Percentiles rank a stretch among this genome's conserved stretches.
phyloP scores from a whole-genome alignment of 108 stramenopile species.

The Cyclotella kingstonii region DNA sequence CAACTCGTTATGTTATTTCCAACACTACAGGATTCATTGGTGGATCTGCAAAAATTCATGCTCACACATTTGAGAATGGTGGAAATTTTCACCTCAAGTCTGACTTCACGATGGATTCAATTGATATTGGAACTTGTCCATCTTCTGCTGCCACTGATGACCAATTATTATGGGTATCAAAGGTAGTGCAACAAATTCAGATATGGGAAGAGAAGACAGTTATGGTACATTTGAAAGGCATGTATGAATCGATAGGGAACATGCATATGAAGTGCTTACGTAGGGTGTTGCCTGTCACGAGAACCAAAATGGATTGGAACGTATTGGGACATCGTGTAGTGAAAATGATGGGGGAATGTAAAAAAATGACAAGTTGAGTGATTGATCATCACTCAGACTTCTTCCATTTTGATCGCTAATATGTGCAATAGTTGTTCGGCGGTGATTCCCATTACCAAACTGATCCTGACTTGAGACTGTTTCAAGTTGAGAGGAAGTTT shows the following conservation, averaged over 20 bases:
- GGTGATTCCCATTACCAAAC: too few species aligned
- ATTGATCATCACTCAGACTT: too few species aligned
- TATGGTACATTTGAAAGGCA: slow-evolving; percentile 37
- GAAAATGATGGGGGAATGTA: slow-evolving; percentile 36
- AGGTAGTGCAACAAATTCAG: slow-evolving; percentile 48
- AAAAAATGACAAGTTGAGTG: too few species aligned
- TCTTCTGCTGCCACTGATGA: slow-evolving; percentile 37
- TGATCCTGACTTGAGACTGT: too few species aligned
- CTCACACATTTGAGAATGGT: slow-evolving; percentile 55
- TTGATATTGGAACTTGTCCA: slow-evolving; percentile 30
- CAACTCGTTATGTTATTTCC: slow-evolving; percentile 40
- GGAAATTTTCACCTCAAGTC: slow-evolving; percentile 58
- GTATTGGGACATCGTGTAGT: slow-evolving; percentile 61
- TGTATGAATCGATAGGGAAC: slow-evolving; percentile 49
- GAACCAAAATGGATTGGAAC: slow-evolving; percentile 89
- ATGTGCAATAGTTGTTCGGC: too few species aligned
- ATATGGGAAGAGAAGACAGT: slow-evolving; percentile 48
- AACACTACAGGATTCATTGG: slow-evolving; percentile 9
- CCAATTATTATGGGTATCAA: slow-evolving; percentile 36
- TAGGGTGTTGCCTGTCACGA: slow-evolving; percentile 77
- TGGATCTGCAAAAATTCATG: slow-evolving; percentile 41
- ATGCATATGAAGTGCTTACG: slow-evolving; percentile 61
- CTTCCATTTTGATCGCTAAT: too few species aligned
- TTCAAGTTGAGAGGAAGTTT: too few species aligned
- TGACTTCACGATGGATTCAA: slow-evolving; percentile 24